Evolutionary conservation across 306 rosid species (phyloP).

Genomic region (Hippophae tibetana): DNA sequence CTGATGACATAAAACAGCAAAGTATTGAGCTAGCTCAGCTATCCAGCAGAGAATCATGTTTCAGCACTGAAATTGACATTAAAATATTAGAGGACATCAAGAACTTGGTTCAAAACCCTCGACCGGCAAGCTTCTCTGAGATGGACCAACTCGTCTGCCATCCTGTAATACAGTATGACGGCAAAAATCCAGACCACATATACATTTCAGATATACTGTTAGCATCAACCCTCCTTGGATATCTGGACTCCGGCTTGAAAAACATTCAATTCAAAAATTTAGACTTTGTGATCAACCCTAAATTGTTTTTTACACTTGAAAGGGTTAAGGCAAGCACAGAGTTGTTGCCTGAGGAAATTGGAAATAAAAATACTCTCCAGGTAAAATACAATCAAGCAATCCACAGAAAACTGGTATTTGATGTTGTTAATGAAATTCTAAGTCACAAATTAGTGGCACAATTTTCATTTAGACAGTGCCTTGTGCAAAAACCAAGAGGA

Average conservation of each 20-base stretch:
- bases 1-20: constrained; percentile 29
- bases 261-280: constrained; percentile 30
- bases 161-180: constrained; percentile 16
- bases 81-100: constrained; percentile 29
- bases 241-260: constrained; percentile 32
- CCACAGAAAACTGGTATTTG: constrained; percentile 67
- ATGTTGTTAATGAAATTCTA: constrained; percentile 56
- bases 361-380: constrained; percentile 9
- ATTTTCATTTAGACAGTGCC: constrained; percentile 36
- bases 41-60: constrained; percentile 23
- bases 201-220: constrained; percentile 60
- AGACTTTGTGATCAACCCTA: constrained; percentile 37
- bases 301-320: constrained; percentile 59
- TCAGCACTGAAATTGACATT: constrained; percentile 28
- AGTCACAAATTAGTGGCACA: constrained; percentile 32
- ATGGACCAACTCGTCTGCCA: background rate
- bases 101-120: constrained; percentile 37
- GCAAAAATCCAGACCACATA: constrained; percentile 48
- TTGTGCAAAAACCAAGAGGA: constrained; percentile 29
- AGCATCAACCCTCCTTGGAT: constrained; percentile 49
- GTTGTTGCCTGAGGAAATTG: constrained; percentile 17
- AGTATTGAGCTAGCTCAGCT: constrained; percentile 25
- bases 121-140: constrained; percentile 18
- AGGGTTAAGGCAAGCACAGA: constrained; percentile 26
- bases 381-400: constrained; percentile 18